These are phyloP conservation scores for Filobasidium floriforme DNA, from an alignment of 768 basidiomycete genomes.

Conservation along the genomic window DNA sequence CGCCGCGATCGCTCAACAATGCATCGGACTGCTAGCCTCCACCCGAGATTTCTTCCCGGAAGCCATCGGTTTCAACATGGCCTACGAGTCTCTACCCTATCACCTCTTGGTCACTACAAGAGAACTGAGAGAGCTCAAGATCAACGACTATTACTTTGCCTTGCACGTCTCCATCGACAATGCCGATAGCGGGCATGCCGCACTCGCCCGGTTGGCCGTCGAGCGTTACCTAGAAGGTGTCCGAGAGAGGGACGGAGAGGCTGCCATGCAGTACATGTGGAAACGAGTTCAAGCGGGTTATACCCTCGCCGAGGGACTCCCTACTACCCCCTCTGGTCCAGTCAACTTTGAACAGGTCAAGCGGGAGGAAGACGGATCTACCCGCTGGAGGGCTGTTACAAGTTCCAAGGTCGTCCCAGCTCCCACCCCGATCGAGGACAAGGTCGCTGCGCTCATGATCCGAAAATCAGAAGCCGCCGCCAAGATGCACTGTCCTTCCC, in stretches of 20 bases:
- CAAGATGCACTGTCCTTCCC: slow-evolving; percentile 36
- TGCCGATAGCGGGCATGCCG: slow-evolving; percentile 36
- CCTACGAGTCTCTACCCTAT: slow-evolving; percentile 39
- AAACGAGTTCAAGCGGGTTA: slow-evolving; percentile 33
- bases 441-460: slow-evolving; percentile 25
- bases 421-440: slow-evolving; percentile 15
- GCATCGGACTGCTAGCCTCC: slow-evolving; percentile 33
- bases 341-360: slow-evolving; percentile 24
- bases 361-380: slow-evolving; percentile 5
- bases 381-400: slow-evolving; percentile 4
- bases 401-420: background rate
- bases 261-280: slow-evolving; percentile 25
- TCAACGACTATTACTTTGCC: slow-evolving; percentile 40
- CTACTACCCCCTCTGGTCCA: slow-evolving; percentile 33
- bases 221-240: slow-evolving; percentile 34
- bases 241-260: slow-evolving; percentile 26
- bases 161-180: slow-evolving; percentile 42
- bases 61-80: slow-evolving; percentile 42
- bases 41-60: slow-evolving; percentile 34
- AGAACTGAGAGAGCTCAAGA: slow-evolving; percentile 35
- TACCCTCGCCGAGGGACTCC: slow-evolving; percentile 33
- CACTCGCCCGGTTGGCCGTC: slow-evolving; percentile 33
- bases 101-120: slow-evolving; percentile 36
- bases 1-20: slow-evolving; percentile 39
- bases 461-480: slow-evolving; percentile 30